Evolutionary conservation across 495 filamentous ascomycete genomes (phyloP).

Genomic region (Penicillium malachiteum): DNA sequence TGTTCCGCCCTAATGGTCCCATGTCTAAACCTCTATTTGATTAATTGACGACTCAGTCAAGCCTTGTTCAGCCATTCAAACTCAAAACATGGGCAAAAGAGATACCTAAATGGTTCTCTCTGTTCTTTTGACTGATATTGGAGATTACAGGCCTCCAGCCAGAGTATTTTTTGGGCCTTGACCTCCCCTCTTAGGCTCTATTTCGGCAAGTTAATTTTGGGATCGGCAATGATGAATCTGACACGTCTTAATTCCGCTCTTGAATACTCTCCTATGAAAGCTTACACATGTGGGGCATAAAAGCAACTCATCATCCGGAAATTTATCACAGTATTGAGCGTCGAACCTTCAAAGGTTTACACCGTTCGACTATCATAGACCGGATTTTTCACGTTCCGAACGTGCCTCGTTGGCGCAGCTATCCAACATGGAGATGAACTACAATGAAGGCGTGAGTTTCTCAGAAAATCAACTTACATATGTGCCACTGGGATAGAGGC

Average conservation of each 20-base stretch:
- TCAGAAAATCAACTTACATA: neutral
- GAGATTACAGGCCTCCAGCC: too few relatives aligned
- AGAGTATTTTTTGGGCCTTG: too few relatives aligned
- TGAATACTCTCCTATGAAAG: neutral
- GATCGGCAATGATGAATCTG: neutral
- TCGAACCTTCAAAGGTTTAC: too few relatives aligned
- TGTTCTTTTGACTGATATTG: too few relatives aligned
- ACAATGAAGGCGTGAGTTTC: conserved; percentile 33
- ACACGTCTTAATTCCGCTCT: neutral
- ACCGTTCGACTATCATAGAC: too few relatives aligned
- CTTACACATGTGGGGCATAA: neutral
- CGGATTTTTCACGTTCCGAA: too few relatives aligned
- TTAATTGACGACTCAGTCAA: too few relatives aligned
- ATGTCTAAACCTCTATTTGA: neutral
- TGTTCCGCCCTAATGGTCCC: neutral
- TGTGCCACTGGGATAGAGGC: neutral
- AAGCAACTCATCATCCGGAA: neutral
- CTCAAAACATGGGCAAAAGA: too few relatives aligned
- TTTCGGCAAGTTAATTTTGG: neutral
- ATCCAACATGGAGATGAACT: conserved; percentile 42
- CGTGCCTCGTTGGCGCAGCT: neutral
- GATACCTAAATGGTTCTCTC: too few relatives aligned
- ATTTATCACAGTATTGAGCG: too few relatives aligned
- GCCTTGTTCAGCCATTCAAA: too few relatives aligned
- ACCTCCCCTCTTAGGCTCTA: too few relatives aligned